A percentile compares a stretch with the other conserved stretches of the same genome.
phyloP scores from a whole-genome alignment of 2,329 filamentous ascomycete genomes.

The Fusarium pseudoanthophilum region DNA sequence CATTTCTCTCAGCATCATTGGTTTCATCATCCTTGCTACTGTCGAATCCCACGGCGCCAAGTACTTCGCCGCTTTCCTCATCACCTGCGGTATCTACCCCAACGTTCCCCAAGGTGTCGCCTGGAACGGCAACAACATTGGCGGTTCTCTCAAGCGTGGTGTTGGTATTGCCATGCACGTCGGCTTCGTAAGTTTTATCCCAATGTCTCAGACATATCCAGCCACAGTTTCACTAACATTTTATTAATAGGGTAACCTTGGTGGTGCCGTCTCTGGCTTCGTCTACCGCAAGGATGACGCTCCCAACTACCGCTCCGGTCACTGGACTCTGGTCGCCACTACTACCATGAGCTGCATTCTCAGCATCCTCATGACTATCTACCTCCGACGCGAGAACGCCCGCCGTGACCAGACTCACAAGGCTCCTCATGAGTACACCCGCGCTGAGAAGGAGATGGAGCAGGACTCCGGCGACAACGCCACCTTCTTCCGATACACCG shows the following conservation, averaged over 20 bases:
- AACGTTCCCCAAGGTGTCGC: constrained; percentile 66
- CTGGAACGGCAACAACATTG: constrained; percentile 70
- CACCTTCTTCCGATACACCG: constrained; percentile 64
- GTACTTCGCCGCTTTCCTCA: constrained; percentile 61
- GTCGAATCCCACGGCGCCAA: constrained; percentile 53
- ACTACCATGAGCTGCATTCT: constrained; percentile 64
- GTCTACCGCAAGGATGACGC: constrained; percentile 54
- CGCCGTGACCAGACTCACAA: constrained; percentile 62
- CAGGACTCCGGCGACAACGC: constrained; percentile 67
- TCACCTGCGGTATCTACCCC: constrained; percentile 57
- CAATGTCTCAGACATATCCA: not conserved
- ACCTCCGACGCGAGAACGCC: constrained; percentile 66
- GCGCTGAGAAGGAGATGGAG: constrained; percentile 64
- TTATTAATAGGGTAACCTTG: constrained; percentile 50
- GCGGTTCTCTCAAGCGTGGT: constrained; percentile 63
- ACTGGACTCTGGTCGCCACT: constrained; percentile 66
- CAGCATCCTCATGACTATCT: constrained; percentile 66
- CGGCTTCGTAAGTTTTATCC: constrained; percentile 51
- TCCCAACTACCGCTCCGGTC: constrained; percentile 67
- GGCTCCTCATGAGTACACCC: constrained; percentile 60
- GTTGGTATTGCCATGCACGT: constrained; percentile 68
- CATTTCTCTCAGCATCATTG: constrained; percentile 44
- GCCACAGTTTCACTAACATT: constrained; percentile 29
- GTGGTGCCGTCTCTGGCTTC: constrained; percentile 50
- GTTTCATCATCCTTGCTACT: constrained; percentile 48